phyloP scores from a whole-genome alignment of 768 basidiomycete species.

The Peribolospora baueri region DNA sequence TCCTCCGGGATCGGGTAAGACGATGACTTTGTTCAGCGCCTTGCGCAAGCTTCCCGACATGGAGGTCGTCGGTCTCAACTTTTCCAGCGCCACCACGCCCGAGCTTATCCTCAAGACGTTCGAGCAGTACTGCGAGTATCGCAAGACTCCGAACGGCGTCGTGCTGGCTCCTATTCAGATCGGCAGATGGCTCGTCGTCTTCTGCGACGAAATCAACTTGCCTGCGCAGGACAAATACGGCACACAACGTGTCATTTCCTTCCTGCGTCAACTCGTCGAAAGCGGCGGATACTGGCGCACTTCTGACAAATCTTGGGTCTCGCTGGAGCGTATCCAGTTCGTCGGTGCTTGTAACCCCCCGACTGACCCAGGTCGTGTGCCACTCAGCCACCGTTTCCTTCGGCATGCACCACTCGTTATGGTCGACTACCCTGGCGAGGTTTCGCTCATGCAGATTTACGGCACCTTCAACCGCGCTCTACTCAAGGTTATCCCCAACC shows the following conservation, averaged over 20 bases:
- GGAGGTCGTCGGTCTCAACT: conserved; percentile 97
- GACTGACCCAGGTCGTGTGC: conserved; percentile 97
- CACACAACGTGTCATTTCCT: conserved; percentile 93
- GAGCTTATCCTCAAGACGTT: conserved; percentile 97
- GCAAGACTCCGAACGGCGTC: conserved; percentile 96
- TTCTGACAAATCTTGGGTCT: conserved; percentile 88
- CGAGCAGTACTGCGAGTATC: conserved; percentile 97
- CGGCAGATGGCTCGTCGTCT: conserved; percentile 96
- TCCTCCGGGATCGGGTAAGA: conserved; percentile 98
- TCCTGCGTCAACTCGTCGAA: conserved; percentile 89
- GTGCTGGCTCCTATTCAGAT: conserved; percentile 81
- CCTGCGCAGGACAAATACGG: conserved; percentile 95
- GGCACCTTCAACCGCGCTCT: conserved; percentile 90
- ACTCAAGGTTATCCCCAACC: conserved; percentile 80
- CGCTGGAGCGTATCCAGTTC: conserved; percentile 94
- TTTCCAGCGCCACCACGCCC: conserved; percentile 94
- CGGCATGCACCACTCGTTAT: conserved; percentile 91
- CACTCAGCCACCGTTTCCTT: conserved; percentile 85
- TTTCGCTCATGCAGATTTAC: conserved; percentile 93
- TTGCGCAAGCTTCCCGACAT: conserved; percentile 91
- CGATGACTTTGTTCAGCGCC: conserved; percentile 97
- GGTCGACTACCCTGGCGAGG: conserved; percentile 96
- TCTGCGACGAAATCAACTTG: conserved; percentile 98
- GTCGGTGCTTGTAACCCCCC: conserved; percentile 98
- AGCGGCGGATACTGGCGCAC: conserved; percentile 84